Evolutionary conservation across 768 basidiomycete genomes (phyloP), one percentile per base, ranked within the genome.

Genomic region (Hortiboletus campestris): DNA sequence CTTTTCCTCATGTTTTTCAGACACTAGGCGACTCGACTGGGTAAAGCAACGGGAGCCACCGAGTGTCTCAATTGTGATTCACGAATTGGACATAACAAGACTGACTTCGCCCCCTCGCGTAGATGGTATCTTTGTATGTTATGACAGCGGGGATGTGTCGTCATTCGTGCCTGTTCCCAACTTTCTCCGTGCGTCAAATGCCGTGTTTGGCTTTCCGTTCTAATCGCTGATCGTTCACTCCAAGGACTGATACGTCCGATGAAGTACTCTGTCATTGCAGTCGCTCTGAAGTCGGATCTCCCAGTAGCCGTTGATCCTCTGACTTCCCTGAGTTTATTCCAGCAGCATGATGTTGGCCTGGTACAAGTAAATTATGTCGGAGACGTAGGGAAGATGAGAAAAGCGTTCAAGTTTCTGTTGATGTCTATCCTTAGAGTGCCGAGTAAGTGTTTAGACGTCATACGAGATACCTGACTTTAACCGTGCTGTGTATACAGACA

Each of bases 251-350:
- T 83, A 70, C 75, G 73, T 63, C 74, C 78, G 49, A 72, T 83
- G 65, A 80, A 80, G 55, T 73, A 88, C 36, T 82, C 89, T 10
- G 74, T 82, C 25, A 78, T 96, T 43, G 88, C 93, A 13, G 76
- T 98, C 14, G 92, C 91, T 5, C 93, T 94, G 75, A 98, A 97
- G 70, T 85, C 86, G 6, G 91, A 96, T 65, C 74, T 88, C 19
- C 76, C 77, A 19, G 75, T 74, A 38, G 75, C 74, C 39, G 76
- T 91, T n/a, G 79, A 86, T 59, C 83, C 87, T 11, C 72, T 76
- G 50, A 72, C 71, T 45, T 85, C 83, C 5, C 62, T 75, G 20
- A 74, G 71, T 19, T 68, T 85, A 40, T 75, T 88, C 40, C 72
- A 78, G 34, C 73, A 75, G 34, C 88, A 88, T 68, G 86, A 91